Evolutionary conservation across 352 stramenopile genomes (phyloP).

Genomic region (Hyaloperonospora brassicae): DNA sequence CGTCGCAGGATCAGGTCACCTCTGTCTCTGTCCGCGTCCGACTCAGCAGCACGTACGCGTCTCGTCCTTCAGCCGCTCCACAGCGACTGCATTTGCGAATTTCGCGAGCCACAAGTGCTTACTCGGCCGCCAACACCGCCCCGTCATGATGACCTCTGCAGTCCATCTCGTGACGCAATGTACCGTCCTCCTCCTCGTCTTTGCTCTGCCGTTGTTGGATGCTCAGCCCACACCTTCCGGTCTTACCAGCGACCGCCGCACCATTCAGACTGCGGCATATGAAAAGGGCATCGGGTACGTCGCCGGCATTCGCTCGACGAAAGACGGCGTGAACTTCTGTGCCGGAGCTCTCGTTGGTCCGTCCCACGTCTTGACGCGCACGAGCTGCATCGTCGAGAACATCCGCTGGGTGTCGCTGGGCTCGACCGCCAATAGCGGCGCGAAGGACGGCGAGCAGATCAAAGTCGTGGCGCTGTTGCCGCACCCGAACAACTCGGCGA

Average conservation of each 20-base stretch:
- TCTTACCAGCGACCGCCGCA: constrained; percentile 9
- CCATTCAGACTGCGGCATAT: constrained; percentile 20
- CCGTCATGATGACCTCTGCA: constrained; percentile 16
- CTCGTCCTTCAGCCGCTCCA: too few relatives aligned
- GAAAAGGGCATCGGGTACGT: constrained; percentile 34
- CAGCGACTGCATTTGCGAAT: constrained; percentile 16
- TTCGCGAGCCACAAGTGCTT: constrained; percentile 7
- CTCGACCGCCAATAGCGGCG: constrained; percentile 35
- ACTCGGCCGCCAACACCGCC: background rate
- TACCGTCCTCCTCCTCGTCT: constrained; percentile 5
- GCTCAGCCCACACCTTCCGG: constrained; percentile 10
- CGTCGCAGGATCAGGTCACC: too few relatives aligned
- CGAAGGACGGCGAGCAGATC: constrained; percentile 38
- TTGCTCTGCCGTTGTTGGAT: constrained; percentile 4
- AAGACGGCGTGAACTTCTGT: constrained; percentile 26
- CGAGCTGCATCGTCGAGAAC: constrained; percentile 36
- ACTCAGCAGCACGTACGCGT: too few relatives aligned
- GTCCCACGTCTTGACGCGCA: constrained; percentile 28
- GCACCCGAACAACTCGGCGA: constrained; percentile 34
- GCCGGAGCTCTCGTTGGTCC: constrained; percentile 37
- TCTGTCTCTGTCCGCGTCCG: too few relatives aligned
- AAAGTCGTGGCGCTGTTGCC: constrained; percentile 29
- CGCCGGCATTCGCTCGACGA: constrained; percentile 23
- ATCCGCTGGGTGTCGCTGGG: constrained; percentile 47
- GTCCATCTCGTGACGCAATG: constrained; percentile 7